Conservation (phyloP, 192 early-diverging fungal genomes). For the Entomortierella beljakovae region DNA sequence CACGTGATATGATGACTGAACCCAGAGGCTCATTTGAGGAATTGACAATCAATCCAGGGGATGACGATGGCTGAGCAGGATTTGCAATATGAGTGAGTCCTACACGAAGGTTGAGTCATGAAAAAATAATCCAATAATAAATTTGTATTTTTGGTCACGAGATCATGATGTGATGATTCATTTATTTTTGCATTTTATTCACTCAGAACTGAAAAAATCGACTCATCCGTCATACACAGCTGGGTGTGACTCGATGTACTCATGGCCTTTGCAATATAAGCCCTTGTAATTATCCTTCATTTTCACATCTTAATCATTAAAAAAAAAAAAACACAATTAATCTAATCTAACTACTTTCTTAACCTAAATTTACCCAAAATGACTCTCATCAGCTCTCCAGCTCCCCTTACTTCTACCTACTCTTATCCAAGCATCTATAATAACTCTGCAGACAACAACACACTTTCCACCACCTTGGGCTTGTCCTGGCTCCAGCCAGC, state of each 20-base stretch:
- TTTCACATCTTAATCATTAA: background rate
- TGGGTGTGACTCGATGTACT: background rate
- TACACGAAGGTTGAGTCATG: too few relatives aligned
- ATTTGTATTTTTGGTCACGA: background rate
- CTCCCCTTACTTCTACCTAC: slow-evolving; percentile 13
- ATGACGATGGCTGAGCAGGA: background rate
- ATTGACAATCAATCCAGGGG: background rate
- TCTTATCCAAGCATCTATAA: slow-evolving; percentile 7
- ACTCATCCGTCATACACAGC: background rate
- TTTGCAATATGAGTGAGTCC: slow-evolving; percentile 7
- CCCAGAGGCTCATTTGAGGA: too few relatives aligned
- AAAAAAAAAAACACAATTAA: slow-evolving; percentile 9
- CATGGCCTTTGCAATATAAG: background rate
- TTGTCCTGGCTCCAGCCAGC: slow-evolving; percentile 53
- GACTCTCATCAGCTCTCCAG: slow-evolving; percentile 38
- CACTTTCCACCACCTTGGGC: slow-evolving; percentile 13
- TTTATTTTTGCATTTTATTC: too few relatives aligned
- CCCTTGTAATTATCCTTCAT: background rate
- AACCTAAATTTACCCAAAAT: slow-evolving; percentile 20
- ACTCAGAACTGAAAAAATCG: background rate
- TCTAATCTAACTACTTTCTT: too few relatives aligned
- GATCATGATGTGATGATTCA: slow-evolving; percentile 1
- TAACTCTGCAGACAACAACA: slow-evolving; percentile 9
- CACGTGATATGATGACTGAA: too few relatives aligned
- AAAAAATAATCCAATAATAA: background rate